Evolutionary conservation across 140 eudicot species (phyloP), one percentile per base, ranked within the genome.

Genomic region (Oenanthe javanica): DNA sequence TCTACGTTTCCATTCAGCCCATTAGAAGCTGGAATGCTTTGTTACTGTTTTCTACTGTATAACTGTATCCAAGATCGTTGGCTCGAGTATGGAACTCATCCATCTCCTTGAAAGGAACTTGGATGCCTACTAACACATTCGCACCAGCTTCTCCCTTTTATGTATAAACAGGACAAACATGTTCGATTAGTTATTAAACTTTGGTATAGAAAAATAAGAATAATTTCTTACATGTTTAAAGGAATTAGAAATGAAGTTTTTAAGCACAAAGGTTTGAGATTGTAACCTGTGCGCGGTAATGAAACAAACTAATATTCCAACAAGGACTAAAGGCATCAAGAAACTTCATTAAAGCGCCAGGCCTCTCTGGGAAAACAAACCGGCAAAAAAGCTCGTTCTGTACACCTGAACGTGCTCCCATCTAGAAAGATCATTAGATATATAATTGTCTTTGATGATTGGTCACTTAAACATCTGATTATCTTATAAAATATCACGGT

Each of bases 281-380:
- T 31, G 21, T 36, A 10, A 91, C 98, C 96, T 93, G 98, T 81
- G 92, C 87, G 51, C 97, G 97, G 81, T 94, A 94, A 84, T 94
- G 98, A 83, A 94, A 94, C 86, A 94, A 87, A 80, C 90, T 92
- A 69, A 94, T 94, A 84, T 94, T 94, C 98, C 98, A 92, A 42
- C 93, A 88, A 51, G 98, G 97, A 80, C 97, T 94, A 43, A 94
- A 79, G 15, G 84, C 90, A 72, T 90, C 93, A 85, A 94, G 86
- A 40, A 94, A 94, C 79, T 92, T 89, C 98, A 94, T 92, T 80
- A 92, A 83, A 54, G 97, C 88, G 76, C 98, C 98, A 16, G 96
- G 97, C 77, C 91, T 87, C 82, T 94, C 98, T 1, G 98, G 98
- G 43, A 94, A 94, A 27, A 90, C 82, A 79, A 94, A 94, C 79